Evolutionary conservation across 2,329 filamentous ascomycete species (phyloP), one percentile per base, ranked within the genome.

Genomic region (Diplodia corticola): DNA sequence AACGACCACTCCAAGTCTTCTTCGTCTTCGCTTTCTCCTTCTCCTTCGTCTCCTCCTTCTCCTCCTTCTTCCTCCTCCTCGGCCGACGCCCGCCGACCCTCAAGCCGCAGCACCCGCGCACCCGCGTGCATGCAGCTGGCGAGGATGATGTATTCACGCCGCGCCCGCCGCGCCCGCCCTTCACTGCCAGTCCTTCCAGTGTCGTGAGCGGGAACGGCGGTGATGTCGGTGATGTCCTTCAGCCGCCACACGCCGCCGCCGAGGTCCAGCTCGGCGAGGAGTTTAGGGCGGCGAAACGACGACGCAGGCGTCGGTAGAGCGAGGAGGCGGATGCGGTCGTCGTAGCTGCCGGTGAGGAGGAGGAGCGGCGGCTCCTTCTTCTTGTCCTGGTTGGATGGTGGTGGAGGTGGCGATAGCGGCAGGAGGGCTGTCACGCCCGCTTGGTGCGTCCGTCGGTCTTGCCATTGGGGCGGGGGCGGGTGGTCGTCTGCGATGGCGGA

Each of bases 121-220:
- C 95, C 95, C 2, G 91, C 92, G 80, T 97, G 91, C 94, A 98
- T 98, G 74, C 95, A 97, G 53, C 92, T 96, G 17, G 89, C 93
- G 48, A 97, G 80, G n/a, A 96, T 79, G 51, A 83, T 75, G 55
- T 81, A 81, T 20, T 71, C 76, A 7, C 15, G 35, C n/a, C n/a
- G n/a, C n/a, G n/a, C n/a, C n/a, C n/a, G n/a, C n/a, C n/a, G n/a
- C n/a, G n/a, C n/a, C n/a, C n/a, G n/a, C n/a, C n/a, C n/a, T n/a
- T n/a, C n/a, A n/a, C n/a, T n/a, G n/a, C n/a, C n/a, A n/a, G n/a
- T n/a, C n/a, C n/a, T n/a, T n/a, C n/a, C n/a, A n/a, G n/a, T n/a
- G n/a, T n/a, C n/a, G n/a, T n/a, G n/a, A n/a, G n/a, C n/a, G n/a
- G n/a, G n/a, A n/a, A n/a, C n/a, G n/a, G n/a, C n/a, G n/a, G n/a